A percentile compares a stretch with the other conserved stretches of the same genome.
Evolutionary conservation across 441 rosid species (phyloP).

Genomic region (Pelargonium hybrid): DNA sequence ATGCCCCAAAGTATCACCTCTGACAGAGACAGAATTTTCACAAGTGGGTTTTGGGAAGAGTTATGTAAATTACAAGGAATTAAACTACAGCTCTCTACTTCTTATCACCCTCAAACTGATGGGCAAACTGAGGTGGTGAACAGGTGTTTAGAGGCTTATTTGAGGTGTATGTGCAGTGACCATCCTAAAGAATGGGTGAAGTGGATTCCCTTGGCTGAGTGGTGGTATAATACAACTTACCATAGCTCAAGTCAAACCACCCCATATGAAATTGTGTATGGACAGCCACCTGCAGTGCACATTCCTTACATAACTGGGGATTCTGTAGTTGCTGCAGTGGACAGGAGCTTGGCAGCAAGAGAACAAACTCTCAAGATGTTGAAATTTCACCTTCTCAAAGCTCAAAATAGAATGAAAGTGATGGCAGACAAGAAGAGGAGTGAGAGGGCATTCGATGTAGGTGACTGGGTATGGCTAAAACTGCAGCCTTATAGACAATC

Average conservation of each 20-base stretch:
- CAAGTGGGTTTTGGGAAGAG: neutral
- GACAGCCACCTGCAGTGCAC: too few relatives aligned
- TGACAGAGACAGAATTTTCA: neutral
- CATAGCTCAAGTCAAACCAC: too few relatives aligned
- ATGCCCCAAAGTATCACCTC: neutral
- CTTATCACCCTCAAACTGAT: neutral
- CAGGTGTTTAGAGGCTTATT: neutral
- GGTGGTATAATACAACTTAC: too few relatives aligned
- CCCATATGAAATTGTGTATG: too few relatives aligned
- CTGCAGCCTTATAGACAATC: neutral
- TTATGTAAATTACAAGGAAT: neutral
- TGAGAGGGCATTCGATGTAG: neutral
- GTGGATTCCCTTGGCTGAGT: too few relatives aligned
- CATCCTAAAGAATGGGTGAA: too few relatives aligned
- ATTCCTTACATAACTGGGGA: too few relatives aligned
- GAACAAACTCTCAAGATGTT: too few relatives aligned
- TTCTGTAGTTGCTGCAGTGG: too few relatives aligned
- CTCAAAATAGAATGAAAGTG: neutral
- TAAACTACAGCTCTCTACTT: neutral
- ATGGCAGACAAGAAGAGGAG: neutral
- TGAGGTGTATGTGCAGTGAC: neutral
- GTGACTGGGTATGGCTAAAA: neutral
- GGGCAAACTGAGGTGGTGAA: constrained; percentile 2
- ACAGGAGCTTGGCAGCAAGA: too few relatives aligned
- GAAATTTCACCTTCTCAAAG: too few relatives aligned